Evolutionary conservation across 1,139 yeast genomes (phyloP).

Genomic region (Blastobotrys serpentis): DNA sequence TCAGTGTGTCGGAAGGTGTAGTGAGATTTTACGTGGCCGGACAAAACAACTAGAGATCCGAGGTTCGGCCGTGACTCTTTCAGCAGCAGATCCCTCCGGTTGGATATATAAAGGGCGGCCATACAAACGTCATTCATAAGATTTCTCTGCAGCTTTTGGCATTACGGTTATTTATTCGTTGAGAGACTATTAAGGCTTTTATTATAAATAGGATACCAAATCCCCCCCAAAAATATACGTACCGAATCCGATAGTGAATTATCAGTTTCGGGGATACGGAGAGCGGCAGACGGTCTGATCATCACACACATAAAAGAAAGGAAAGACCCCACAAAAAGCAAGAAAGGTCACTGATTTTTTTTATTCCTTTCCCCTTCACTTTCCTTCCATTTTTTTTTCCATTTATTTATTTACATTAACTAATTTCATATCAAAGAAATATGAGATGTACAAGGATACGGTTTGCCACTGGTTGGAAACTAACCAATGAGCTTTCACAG

Average conservation of each 20-base stretch:
- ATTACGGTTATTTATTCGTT: no score
- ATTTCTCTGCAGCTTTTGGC: no score
- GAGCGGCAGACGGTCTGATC: not conserved
- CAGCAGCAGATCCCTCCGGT: not conserved
- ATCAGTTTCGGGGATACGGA: conserved; percentile 8
- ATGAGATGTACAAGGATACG: conserved; percentile 7
- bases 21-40: not conserved
- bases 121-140: no score
- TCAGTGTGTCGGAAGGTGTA: no score
- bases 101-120: not conserved
- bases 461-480: conserved; percentile 26
- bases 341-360: not conserved
- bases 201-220: no score
- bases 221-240: no score
- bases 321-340: not conserved
- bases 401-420: not conserved
- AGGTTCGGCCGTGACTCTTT: conserved; percentile 5
- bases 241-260: no score
- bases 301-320: conserved; percentile 1
- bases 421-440: not conserved
- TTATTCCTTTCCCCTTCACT: not conserved
- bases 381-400: not conserved
- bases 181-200: no score
- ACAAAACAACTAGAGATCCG: not conserved
- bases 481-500: conserved; percentile 35